Conservation (phyloP, 208 protist genomes). For the Polymyxa betae region DNA sequence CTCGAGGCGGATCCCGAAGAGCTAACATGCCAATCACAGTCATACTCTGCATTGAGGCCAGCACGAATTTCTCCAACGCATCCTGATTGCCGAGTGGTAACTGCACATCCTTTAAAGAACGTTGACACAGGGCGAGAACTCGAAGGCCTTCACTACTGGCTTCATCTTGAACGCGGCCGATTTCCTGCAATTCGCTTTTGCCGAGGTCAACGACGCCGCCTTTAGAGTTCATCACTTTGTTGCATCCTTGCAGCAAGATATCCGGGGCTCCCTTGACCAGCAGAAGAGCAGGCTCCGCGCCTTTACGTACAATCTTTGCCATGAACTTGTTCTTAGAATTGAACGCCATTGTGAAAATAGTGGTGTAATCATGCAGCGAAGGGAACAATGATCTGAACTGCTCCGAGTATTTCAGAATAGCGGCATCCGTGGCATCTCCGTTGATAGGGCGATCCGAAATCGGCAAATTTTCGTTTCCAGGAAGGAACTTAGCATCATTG, state of each 20-base stretch:
- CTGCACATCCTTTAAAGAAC: background rate
- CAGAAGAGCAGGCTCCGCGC: background rate
- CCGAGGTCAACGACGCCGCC: background rate
- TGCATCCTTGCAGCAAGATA: background rate
- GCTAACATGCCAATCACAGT: slow-evolving; percentile 80
- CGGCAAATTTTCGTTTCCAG: background rate
- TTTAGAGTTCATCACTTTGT: background rate
- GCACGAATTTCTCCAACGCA: background rate
- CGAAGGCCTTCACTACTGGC: background rate
- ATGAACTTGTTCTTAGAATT: slow-evolving; percentile 25
- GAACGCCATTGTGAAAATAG: slow-evolving; percentile 3
- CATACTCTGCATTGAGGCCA: slow-evolving; percentile 57
- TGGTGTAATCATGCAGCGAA: background rate
- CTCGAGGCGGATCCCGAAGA: slow-evolving; percentile 85
- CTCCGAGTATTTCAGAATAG: background rate
- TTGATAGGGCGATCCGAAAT: background rate
- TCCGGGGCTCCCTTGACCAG: slow-evolving; percentile 20
- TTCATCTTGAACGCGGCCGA: background rate
- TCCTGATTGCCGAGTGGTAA: background rate
- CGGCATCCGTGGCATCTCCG: background rate
- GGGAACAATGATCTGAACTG: background rate
- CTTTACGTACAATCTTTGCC: background rate
- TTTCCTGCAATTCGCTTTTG: background rate
- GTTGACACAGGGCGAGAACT: slow-evolving; percentile 9
- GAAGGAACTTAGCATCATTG: too few relatives aligned